Evolutionary conservation across 257 asterid genomes (phyloP).

Genomic region (Thymus mandschuricus): DNA sequence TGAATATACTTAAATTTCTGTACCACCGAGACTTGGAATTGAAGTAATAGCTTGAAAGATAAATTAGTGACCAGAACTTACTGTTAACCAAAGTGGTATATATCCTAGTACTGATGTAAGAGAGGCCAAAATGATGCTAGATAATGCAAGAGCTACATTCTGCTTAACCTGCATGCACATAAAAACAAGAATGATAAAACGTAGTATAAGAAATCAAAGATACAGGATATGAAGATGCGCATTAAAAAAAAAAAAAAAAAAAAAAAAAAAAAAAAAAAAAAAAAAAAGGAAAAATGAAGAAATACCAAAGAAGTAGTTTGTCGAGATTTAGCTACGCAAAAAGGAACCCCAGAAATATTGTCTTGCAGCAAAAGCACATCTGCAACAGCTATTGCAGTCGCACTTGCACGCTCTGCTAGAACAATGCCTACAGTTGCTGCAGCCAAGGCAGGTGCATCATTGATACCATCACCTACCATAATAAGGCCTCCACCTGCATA

Average conservation of each 20-base stretch:
- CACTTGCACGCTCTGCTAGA: constrained; percentile 98
- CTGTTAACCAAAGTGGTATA: constrained; percentile 96
- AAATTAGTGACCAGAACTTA: constrained; percentile 33
- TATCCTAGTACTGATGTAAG: constrained; percentile 88
- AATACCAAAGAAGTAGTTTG: constrained; percentile 92
- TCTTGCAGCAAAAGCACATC: constrained; percentile 94
- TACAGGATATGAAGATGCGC: not conserved
- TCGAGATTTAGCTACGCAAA: constrained; percentile 82
- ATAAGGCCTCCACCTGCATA: constrained; percentile 84
- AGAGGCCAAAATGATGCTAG: constrained; percentile 91
- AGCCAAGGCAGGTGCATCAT: constrained; percentile 99
- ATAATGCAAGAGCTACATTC: constrained; percentile 86
- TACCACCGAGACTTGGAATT: not conserved
- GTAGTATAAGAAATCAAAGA: not conserved
- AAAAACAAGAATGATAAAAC: constrained; percentile 12
- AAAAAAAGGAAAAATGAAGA: not conserved
- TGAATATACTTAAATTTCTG: not conserved
- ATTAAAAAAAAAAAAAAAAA: not conserved
- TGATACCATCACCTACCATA: constrained; percentile 99
- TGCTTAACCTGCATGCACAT: constrained; percentile 69
- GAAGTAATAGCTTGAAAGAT: not conserved
- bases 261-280: not conserved
- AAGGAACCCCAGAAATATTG: constrained; percentile 89
- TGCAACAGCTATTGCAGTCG: constrained; percentile 94
- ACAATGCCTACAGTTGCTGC: constrained; percentile 96